Base-by-base conservation (phyloP, 2,329 filamentous ascomycete species). In the Phaeophleospora eucalypticola region DNA sequence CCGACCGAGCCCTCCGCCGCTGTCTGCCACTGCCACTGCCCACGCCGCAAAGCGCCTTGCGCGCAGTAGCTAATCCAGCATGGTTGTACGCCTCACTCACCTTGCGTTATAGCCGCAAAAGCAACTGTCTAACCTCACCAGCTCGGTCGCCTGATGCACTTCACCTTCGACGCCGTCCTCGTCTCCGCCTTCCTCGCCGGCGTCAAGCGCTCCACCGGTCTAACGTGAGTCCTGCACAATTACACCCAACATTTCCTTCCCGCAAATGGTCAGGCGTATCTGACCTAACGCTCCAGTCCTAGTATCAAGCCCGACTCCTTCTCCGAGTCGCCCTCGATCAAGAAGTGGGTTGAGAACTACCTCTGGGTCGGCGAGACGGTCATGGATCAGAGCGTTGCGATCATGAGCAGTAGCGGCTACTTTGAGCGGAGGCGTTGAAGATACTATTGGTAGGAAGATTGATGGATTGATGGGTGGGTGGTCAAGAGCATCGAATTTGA, bases 101-200 rank as follows among this genome's bases (percentile, higher is more conserved):
- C 24, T 6, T 19, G 24, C 14, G 3, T 21, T 10, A 16, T 19
- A 37, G 4, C 17, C 6, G 15, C 36, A 16, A 19, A 19, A 17
- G 16, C n/a, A 17, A 10, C 36, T 27, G 36, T 68, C 78, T 86
- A 72, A 81, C 69, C 81, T 74, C 77, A 77, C 74, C 84, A 96
- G 91, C 79, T 97, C 72, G 91, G 90, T 76, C 84, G 86, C 71
- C 74, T 97, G 64, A 87, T 87, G 68, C 91, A 97, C 75, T 95
- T 94, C 76, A 88, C 89, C 65, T 91, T 97, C 70, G 91, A 97
- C 73, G 91, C 91, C 56, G 89, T 97, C 59, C 82, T 97, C 62
- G 87, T 98, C 69, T 98, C 93, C 63, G 88, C 93, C 54, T 91
- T 97, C 69, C 83, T 98, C 58, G 93, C 93, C 33, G 93, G 93